Conservation (phyloP, 495 filamentous ascomycete species). For the Aspergillus heteromorphus region DNA sequence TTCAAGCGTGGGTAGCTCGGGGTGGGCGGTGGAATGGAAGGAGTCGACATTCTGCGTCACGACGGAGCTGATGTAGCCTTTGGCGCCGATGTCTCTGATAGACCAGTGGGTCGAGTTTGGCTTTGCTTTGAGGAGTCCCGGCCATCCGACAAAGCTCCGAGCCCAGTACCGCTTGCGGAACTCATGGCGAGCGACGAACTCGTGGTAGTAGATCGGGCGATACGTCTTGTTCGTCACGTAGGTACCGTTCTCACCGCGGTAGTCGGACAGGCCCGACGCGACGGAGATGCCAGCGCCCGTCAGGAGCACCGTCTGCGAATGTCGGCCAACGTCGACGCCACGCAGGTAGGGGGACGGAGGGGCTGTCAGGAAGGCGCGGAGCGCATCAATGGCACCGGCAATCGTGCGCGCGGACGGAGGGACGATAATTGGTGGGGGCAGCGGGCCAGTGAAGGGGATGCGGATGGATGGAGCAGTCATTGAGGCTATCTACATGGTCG, state of each 20-base stretch:
- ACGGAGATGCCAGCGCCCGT: conserved; percentile 93
- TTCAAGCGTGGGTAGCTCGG: conserved; percentile 68
- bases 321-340: conserved; percentile 42
- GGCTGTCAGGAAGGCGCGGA: conserved; percentile 66
- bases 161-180: conserved; percentile 95
- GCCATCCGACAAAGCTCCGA: conserved; percentile 89
- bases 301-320: conserved; percentile 65
- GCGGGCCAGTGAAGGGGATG: conserved; percentile 82
- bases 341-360: conserved; percentile 42
- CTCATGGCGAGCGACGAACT: conserved; percentile 78
- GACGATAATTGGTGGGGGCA: conserved; percentile 72
- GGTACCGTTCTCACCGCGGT: conserved; percentile 82
- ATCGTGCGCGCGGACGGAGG: conserved; percentile 64
- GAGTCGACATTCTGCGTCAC: conserved; percentile 98
- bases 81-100: conserved; percentile 59
- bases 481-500: conserved; percentile 25
- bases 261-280: conserved; percentile 87
- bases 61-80: conserved; percentile 68
- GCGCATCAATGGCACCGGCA: conserved; percentile 67
- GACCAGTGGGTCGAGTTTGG: conserved; percentile 80
- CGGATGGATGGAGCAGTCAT: conserved; percentile 71
- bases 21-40: conserved; percentile 76
- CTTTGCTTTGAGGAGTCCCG: conserved; percentile 64
- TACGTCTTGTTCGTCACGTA: conserved; percentile 87
- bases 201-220: conserved; percentile 86